phyloP scores from a whole-genome alignment of 352 stramenopile species.

The Globisporangium rhizosaccharum region DNA sequence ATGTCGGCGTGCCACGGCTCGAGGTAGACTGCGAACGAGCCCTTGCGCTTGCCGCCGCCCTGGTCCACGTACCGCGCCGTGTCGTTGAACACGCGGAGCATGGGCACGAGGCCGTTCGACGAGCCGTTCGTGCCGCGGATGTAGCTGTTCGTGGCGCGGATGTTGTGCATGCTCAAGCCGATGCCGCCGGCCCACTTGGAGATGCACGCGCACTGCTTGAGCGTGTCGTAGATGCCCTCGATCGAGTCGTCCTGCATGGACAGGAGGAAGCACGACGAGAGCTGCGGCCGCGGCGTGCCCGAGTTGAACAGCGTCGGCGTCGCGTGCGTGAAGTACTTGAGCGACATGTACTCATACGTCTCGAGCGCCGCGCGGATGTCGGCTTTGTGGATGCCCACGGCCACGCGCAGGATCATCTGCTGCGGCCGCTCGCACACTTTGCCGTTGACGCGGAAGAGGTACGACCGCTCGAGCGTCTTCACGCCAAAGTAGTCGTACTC shows the following conservation, averaged over 20 bases:
- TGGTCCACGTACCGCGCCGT: conserved; percentile 99
- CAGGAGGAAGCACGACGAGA: conserved; percentile 98
- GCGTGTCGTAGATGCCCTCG: conserved; percentile 99
- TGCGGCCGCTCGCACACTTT: conserved; percentile 97
- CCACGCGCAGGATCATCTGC: conserved; percentile 98
- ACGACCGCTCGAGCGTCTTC: conserved; percentile 98
- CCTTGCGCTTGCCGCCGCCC: conserved; percentile 96
- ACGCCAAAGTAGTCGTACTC: conserved; percentile 99
- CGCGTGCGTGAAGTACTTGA: conserved; percentile 97
- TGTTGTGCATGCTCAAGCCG: conserved; percentile 97
- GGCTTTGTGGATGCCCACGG: conserved; percentile 96
- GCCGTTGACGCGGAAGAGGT: conserved; percentile 95
- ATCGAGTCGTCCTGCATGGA: conserved; percentile 99
- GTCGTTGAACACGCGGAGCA: conserved; percentile 99
- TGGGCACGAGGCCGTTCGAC: conserved; percentile 99
- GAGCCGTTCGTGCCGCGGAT: conserved; percentile 98
- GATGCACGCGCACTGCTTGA: conserved; percentile 98
- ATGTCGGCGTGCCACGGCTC: conserved; percentile 99
- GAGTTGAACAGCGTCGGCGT: conserved; percentile 99
- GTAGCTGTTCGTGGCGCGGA: conserved; percentile 95
- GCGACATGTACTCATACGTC: conserved; percentile 98
- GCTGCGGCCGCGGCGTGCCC: conserved; percentile 96
- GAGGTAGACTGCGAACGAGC: conserved; percentile 98
- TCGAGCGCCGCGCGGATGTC: conserved; percentile 93
- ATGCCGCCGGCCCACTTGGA: conserved; percentile 99